Base-by-base conservation (phyloP, 78 protist genomes). In the Polysphondylium violaceum region DNA sequence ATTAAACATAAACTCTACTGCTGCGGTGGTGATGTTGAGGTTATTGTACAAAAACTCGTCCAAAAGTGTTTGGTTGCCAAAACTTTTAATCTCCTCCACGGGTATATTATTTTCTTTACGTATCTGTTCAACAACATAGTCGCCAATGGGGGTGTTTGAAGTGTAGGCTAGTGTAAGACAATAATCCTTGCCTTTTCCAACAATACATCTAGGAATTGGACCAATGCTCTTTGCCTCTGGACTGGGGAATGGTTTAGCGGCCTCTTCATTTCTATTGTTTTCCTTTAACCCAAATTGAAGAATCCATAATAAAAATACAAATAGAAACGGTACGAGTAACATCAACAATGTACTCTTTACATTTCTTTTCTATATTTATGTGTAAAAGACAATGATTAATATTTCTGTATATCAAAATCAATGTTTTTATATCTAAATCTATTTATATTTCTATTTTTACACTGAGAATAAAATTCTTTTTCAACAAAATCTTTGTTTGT, bases 261-360 rank as follows among this genome's bases (percentile, higher is more conserved):
- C 43, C 38, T 3, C 61, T 36, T 33, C 25, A 53, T 50, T 65
- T 23, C 25, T 63, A 31, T 55, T 21, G 19, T 78, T 78, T 14
- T 71, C 74, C 21, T 64, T 63, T 5, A 68, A 55, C 16, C 88
- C 88, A 63, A 78, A 51, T 43, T 78, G 72, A 12, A 78, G 11
- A 5, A 78, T 55, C 77, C 72, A 78, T 53, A 78, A 69, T 6
- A 78, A 50, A 27, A 78, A 78, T 27, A 78, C 88, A 40, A 78
- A 69, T 56, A 78, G 5, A 68, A 78, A 69, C 41, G 88, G 88
- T 78, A 69, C 88, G 2, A 78, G 11, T 2, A 78, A 33, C 35
- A 33, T 33, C 3, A 78, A 25, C 6, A 41, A 4, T 36, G 88
- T 78, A 25, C 47, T 27, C 41, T 56, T 78, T 31, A 27, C 16